Evolutionary conservation across 129 eudicot genomes (phyloP), one percentile per base, ranked within the genome.

Genomic region (Saposhnikovia divaricata): DNA sequence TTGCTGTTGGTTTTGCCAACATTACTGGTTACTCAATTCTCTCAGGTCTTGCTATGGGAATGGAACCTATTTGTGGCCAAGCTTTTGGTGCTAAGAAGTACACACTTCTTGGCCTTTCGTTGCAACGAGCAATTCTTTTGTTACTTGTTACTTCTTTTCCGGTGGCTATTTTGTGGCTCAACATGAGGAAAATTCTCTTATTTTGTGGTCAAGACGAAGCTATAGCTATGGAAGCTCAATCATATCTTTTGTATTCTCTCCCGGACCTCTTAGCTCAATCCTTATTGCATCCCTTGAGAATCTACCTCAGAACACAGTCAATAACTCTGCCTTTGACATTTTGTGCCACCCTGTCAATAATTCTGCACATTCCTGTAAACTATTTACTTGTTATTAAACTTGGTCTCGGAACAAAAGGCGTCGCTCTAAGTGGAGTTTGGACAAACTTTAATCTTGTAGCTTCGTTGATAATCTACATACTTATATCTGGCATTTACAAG

Each of bases 51-150:
- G 87, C 98, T 78, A 87, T 93, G 90, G 98, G 98, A 25, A 93
- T 93, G 96, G 98, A 93, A 51, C 96, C 98, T 80, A 93, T 93
- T 75, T 93, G 98, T 25, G 93, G 88, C 25, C 98, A 93, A 72
- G 98, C 98, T 51, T 93, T 89, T 66, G 98, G 98, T 0, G 96
- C 96, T 43, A 86, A 89, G 68, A 86, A 80, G 45, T 82, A 84
- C 83, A 85, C 80, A 3, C 87, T 81, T 4, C 84, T 90, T 3
- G 96, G 98, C 72, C 87, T 93, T 0, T 78, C 90, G 42, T 75
- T 93, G 38, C 93, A 90, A 45, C 81, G 87, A 57, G 86, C 98
- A 1, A 76, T 89, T 5, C 86, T 90, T 59, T 82, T 93, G 16
- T 80, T 93, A 14, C 78, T 90, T n/a, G 53, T 85, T 0, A 82